Evolutionary conservation across 129 eudicot genomes (phyloP), one percentile per base, ranked within the genome.

Genomic region (Gnaphalium uliginosum): DNA sequence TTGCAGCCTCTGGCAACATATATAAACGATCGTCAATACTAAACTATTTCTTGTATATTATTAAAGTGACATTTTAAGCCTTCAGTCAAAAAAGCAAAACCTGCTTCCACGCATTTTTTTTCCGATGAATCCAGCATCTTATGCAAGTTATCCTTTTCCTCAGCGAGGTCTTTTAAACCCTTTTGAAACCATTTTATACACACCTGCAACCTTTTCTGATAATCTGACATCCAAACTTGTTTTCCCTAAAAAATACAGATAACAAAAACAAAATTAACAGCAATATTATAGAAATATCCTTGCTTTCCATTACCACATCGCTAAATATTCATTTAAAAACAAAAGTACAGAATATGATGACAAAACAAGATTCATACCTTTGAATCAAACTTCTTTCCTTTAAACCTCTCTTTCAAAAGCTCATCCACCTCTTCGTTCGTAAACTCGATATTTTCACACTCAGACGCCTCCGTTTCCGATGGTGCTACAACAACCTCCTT

Each of bases 141-240:
- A 22, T 72, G 76, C 24, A 85, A 69, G 33, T 81, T 76, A 41
- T 83, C 86, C 75, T 81, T 81, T 69, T 88, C 88, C 64, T 78
- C 77, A 1, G 39, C 19, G 48, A 80, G 85, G 57, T 82, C 83
- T 57, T 76, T 79, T 78, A 83, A 83, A 68, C 75, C 70, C 39
- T 69, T 79, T 73, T 85, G 88, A 57, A 83, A 88, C 89, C 88
- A 85, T 68, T 79, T 88, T 35, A 88, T 72, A 35, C 93, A 88
- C 26, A 72, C 58, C 77, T 86, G 79, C 50, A 88, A 84, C 69
- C 62, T 88, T 58, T 69, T 88, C 25, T 75, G 78, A 50, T 81
- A 70, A 27, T 78, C 81, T 4, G 26, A 30, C 88, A 78, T 68
- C 80, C 85, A 86, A 19, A 85, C 89, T 58, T 73, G 76, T 66